Evolutionary conservation across 495 filamentous ascomycete genomes (phyloP).

Genomic region (Podospora conica): DNA sequence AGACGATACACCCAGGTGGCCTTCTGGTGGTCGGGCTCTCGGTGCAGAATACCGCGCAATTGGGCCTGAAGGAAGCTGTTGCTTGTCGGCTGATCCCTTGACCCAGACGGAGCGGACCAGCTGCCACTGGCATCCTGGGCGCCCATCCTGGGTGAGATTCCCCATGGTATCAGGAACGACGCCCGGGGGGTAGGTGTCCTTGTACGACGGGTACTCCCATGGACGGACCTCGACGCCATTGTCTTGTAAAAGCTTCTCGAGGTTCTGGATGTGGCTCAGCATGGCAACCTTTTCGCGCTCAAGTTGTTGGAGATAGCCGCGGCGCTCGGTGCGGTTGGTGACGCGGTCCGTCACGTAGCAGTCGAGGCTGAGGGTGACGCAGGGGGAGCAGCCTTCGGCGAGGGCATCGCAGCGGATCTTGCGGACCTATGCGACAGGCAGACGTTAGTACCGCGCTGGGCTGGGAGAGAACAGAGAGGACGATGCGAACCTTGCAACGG

Average conservation of each 20-base stretch:
- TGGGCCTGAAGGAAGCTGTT: constrained; percentile 7
- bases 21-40: constrained; percentile 49
- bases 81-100: constrained; percentile 36
- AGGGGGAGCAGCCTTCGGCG: constrained; percentile 67
- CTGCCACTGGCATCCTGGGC: constrained; percentile 36
- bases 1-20: constrained; percentile 65
- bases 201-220: constrained; percentile 28
- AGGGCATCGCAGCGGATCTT: constrained; percentile 79
- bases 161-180: constrained; percentile 23
- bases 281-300: constrained; percentile 53
- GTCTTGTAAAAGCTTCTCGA: constrained; percentile 42
- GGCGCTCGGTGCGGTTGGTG: constrained; percentile 70
- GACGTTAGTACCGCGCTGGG: constrained; percentile 2
- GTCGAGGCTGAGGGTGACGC: constrained; percentile 59
- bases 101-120: constrained; percentile 45
- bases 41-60: constrained; percentile 26
- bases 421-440: constrained; percentile 52
- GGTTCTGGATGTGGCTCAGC: constrained; percentile 42
- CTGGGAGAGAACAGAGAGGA: not conserved
- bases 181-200: constrained; percentile 27
- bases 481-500: constrained; percentile 68
- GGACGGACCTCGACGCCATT: constrained; percentile 36
- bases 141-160: constrained; percentile 26
- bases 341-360: constrained; percentile 83
- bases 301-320: constrained; percentile 65